Evolutionary conservation across 1,284 basidiomycete species (phyloP).

Genomic region (Rhizoctonia solani): DNA sequence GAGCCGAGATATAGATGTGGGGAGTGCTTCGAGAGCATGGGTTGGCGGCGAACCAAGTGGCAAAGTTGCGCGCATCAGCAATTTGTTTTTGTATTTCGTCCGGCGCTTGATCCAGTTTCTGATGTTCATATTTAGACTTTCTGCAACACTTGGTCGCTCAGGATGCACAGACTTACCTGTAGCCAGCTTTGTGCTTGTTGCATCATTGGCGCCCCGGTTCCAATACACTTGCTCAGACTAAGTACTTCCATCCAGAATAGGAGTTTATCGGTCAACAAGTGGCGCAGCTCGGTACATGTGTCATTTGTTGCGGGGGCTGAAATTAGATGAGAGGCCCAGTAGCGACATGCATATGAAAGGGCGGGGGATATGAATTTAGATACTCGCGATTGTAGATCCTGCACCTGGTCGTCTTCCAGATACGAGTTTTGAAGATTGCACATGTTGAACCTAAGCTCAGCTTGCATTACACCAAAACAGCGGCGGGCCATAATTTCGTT

Average conservation of each 20-base stretch:
- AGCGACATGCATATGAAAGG: neutral
- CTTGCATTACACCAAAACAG: neutral
- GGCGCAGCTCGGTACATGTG: neutral
- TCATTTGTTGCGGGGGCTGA: neutral
- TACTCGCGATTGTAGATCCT: neutral
- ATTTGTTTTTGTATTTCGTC: neutral
- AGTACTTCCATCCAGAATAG: conserved; percentile 35
- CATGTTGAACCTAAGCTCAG: conserved; percentile 5
- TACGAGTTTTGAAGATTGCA: neutral
- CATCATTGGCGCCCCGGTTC: neutral
- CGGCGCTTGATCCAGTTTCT: neutral
- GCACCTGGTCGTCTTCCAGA: neutral
- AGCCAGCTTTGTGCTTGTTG: neutral
- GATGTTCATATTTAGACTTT: neutral
- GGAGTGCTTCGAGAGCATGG: conserved; percentile 6
- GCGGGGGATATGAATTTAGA: neutral
- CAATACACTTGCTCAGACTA: conserved; percentile 6
- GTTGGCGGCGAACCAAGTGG: neutral
- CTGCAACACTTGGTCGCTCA: neutral
- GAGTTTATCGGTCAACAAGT: neutral
- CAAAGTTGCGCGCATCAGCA: conserved; percentile 18
- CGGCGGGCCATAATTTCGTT: neutral
- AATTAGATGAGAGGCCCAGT: neutral
- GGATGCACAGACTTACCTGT: neutral
- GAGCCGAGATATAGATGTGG: conserved; percentile 35